Evolutionary conservation across 257 asterid genomes (phyloP).

Genomic region (Dorcoceras hygrometricum): DNA sequence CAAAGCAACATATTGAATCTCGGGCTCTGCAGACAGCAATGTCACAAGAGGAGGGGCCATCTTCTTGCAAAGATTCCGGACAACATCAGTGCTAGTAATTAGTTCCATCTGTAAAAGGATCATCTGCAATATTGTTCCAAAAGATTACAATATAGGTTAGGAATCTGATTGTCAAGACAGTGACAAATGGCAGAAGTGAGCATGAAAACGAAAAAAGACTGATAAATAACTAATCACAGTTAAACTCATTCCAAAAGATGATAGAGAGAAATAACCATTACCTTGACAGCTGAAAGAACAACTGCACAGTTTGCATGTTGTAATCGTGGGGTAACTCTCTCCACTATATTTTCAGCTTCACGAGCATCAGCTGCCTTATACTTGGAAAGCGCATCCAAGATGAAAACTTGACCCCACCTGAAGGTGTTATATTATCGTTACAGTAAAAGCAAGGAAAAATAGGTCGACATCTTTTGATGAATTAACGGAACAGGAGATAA

Average conservation of each 20-base stretch:
- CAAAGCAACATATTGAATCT: slow-evolving; percentile 90
- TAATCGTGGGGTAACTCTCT: slow-evolving; percentile 93
- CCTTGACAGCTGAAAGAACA: slow-evolving; percentile 99
- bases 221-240: slow-evolving; percentile 10
- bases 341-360: slow-evolving; percentile 97
- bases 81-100: slow-evolving; percentile 94
- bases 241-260: slow-evolving; percentile 15
- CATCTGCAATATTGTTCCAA: slow-evolving; percentile 58
- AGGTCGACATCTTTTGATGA: slow-evolving; percentile 8
- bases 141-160: slow-evolving; percentile 5
- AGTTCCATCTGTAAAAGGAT: slow-evolving; percentile 99
- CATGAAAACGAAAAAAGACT: slow-evolving; percentile 14
- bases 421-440: slow-evolving; percentile 22
- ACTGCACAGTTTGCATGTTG: slow-evolving; percentile 99
- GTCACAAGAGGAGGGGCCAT: slow-evolving; percentile 99
- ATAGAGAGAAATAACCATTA: slow-evolving; percentile 28
- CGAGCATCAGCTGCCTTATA: slow-evolving; percentile 95
- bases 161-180: slow-evolving; percentile 6
- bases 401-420: slow-evolving; percentile 99
- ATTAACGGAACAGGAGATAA: background rate
- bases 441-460: slow-evolving; percentile 16
- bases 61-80: slow-evolving; percentile 97
- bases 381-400: slow-evolving; percentile 97
- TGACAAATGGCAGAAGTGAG: background rate
- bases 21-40: slow-evolving; percentile 94